Percentiles rank a stretch among this genome's conserved stretches.
These are phyloP conservation scores for Candida sp. DNA, from an alignment of 1,139 yeast species.

Conservation along the genomic window DNA sequence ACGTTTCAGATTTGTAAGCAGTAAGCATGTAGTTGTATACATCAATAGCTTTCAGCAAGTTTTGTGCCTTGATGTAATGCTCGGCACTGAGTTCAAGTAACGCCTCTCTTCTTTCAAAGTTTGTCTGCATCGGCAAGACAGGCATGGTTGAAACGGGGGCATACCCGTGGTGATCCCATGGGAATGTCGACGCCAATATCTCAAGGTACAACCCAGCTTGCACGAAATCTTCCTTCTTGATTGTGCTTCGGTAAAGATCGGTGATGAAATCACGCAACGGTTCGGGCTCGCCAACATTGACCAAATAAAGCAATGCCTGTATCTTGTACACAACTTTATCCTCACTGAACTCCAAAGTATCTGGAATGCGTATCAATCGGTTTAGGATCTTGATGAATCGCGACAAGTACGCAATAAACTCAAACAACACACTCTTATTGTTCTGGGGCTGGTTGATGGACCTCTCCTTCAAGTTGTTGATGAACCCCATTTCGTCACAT, in stretches of 20 bases:
- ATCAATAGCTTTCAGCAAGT: conserved; percentile 78
- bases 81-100: conserved; percentile 74
- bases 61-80: conserved; percentile 72
- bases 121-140: conserved; percentile 75
- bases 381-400: conserved; percentile 70
- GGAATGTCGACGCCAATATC: conserved; percentile 77
- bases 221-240: conserved; percentile 63
- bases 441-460: conserved; percentile 68
- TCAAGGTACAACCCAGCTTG: conserved; percentile 89
- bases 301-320: conserved; percentile 76
- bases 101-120: conserved; percentile 82
- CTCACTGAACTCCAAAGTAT: conserved; percentile 83
- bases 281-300: conserved; percentile 82
- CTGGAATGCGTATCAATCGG: conserved; percentile 77
- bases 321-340: conserved; percentile 84
- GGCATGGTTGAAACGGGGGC: conserved; percentile 68
- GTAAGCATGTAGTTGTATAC: conserved; percentile 80
- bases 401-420: conserved; percentile 59
- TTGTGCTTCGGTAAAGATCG: conserved; percentile 70
- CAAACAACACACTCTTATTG: conserved; percentile 60
- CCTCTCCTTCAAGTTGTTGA: conserved; percentile 53
- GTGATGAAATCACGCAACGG: conserved; percentile 78
- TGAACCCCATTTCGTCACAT: conserved; percentile 59
- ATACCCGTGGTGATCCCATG: conserved; percentile 69
- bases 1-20: conserved; percentile 74